Base-by-base conservation (phyloP, 352 stramenopile genomes). In the Phytophthora crassamura region DNA sequence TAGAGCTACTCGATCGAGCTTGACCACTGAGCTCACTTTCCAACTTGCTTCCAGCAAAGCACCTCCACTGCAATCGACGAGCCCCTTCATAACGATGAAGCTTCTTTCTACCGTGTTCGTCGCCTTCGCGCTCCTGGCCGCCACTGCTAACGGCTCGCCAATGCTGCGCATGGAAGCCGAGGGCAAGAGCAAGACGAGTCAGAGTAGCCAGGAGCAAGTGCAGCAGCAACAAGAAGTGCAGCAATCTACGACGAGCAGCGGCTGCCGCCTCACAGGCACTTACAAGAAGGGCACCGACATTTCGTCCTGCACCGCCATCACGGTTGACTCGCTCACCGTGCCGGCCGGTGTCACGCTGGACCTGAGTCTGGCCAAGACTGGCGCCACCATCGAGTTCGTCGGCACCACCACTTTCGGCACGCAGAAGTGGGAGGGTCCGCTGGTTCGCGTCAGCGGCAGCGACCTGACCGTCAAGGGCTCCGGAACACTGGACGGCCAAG, bases 401-500 rank as follows among this genome's bases (percentile, higher is more conserved):
- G 38, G 38, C 14, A 45, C 38, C 38, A 45, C 38, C 2, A 45
- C 38, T 16, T 45, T 45, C 38, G 38, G 38, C 6, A 22, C n/a
- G 38, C 38, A 22, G 38, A 45, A 45, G 38, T 45, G 38, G 38
- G 38, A 25, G 7, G 14, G 38, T 3, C 38, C 38, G 14, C 62
- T 79, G 4, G 59, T 79, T 18, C 40, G 54, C 7, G 40, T 79
- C 15, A 50, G 58, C 18, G 67, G 67, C 40, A 67, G 14, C n/a
- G n/a, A n/a, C n/a, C n/a, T n/a, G n/a, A n/a, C n/a, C n/a, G n/a
- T n/a, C n/a, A n/a, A n/a, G n/a, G n/a, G n/a, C n/a, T n/a, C n/a
- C n/a, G n/a, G n/a, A n/a, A n/a, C n/a, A n/a, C n/a, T n/a, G n/a
- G n/a, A n/a, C n/a, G n/a, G n/a, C n/a, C n/a, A n/a, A n/a, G n/a